Evolutionary conservation across 106 monocot species (phyloP).

Genomic region (Allium cepa): DNA sequence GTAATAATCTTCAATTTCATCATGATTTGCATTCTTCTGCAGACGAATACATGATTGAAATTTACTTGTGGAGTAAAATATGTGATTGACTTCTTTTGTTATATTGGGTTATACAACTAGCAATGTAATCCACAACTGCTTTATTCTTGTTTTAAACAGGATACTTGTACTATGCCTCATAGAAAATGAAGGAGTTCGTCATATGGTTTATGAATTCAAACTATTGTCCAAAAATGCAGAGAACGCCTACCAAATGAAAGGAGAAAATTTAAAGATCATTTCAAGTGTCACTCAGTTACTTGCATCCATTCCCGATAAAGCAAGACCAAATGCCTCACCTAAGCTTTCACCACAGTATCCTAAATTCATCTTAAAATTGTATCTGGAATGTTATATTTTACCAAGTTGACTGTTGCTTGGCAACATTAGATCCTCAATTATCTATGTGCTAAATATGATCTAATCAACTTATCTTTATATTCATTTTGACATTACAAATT

Average conservation of each 20-base stretch:
- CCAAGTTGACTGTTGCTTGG: not conserved
- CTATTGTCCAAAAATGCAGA: not conserved
- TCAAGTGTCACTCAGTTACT: conserved; percentile 63
- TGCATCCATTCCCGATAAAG: conserved; percentile 92
- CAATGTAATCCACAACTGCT: no score
- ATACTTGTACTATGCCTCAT: conserved; percentile 63
- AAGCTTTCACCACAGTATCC: conserved; percentile 84
- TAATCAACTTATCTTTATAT: not conserved
- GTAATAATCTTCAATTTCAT: no score
- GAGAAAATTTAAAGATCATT: conserved; percentile 18
- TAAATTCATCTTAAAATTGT: not conserved
- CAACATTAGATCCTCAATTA: not conserved
- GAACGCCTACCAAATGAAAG: conserved; percentile 14
- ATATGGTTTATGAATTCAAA: conserved; percentile 50
- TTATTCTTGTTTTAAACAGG: conserved; percentile 18
- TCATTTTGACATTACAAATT: not conserved
- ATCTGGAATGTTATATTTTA: not conserved
- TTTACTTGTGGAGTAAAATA: no score
- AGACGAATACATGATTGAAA: no score
- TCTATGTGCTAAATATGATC: not conserved
- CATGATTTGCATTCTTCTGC: no score
- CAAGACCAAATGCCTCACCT: conserved; percentile 35
- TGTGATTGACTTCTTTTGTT: no score
- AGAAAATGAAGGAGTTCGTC: conserved; percentile 56
- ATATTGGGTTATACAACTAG: no score